phyloP scores from a whole-genome alignment of 1,284 basidiomycete species.

The Inonotus obliquus region DNA sequence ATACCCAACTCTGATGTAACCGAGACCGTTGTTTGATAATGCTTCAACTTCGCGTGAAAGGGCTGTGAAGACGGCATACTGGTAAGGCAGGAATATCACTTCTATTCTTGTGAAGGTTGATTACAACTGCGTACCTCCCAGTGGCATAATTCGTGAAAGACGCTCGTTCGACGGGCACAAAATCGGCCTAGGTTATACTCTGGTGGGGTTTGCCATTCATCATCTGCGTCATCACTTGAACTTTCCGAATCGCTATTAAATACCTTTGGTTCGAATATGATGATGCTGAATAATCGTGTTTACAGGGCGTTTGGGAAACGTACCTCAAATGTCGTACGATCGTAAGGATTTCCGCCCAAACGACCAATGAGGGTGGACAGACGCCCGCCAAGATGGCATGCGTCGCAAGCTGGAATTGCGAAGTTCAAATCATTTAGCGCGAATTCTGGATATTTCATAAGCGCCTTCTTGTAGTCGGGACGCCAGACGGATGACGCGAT shows the following conservation, averaged over 20 bases:
- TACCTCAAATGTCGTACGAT: slow-evolving; percentile 54
- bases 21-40: slow-evolving; percentile 34
- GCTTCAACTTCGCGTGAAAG: slow-evolving; percentile 53
- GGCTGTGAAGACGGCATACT: slow-evolving; percentile 56
- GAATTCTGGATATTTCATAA: slow-evolving; percentile 66
- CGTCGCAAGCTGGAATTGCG: slow-evolving; percentile 64
- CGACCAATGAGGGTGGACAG: slow-evolving; percentile 54
- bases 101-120: neutral
- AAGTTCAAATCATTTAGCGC: slow-evolving; percentile 48
- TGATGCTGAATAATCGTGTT: neutral
- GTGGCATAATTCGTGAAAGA: slow-evolving; percentile 75
- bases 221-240: slow-evolving; percentile 29
- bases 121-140: slow-evolving; percentile 63
- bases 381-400: slow-evolving; percentile 70
- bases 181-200: slow-evolving; percentile 65
- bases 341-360: slow-evolving; percentile 56
- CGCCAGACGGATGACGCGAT: slow-evolving; percentile 80
- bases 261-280: slow-evolving; percentile 17
- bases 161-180: slow-evolving; percentile 62
- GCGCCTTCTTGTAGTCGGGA: slow-evolving; percentile 55
- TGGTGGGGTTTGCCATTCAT: slow-evolving; percentile 28
- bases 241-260: slow-evolving; percentile 21
- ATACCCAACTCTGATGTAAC: slow-evolving; percentile 54
- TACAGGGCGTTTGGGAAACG: neutral
- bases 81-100: neutral